Percentiles rank a stretch among this genome's conserved stretches.
These are phyloP conservation scores for Cryptosporidium bovis DNA, from an alignment of 169 alveolate species.

Conservation along the genomic window DNA sequence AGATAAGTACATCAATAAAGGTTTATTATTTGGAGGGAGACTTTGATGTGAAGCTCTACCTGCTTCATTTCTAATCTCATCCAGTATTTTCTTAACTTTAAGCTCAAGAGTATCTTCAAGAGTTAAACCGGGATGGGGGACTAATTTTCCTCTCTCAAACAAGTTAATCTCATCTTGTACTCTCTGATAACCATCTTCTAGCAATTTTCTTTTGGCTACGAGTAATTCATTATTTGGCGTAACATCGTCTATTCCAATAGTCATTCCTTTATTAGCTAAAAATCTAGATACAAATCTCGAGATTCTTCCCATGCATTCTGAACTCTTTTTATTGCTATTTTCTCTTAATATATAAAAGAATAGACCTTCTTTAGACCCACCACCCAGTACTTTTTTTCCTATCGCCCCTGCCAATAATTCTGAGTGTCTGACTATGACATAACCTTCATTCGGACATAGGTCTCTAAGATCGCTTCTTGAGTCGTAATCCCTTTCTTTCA, in stretches of 20 bases:
- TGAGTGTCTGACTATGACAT: conserved; percentile 93
- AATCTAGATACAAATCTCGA: conserved; percentile 95
- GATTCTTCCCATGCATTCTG: conserved; percentile 95
- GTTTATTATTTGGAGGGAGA: conserved; percentile 91
- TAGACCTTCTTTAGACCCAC: conserved; percentile 92
- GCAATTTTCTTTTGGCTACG: conserved; percentile 79
- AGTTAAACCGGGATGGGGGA: conserved; percentile 95
- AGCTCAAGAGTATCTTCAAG: conserved; percentile 95
- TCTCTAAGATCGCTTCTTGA: conserved; percentile 78
- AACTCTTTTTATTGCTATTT: conserved; percentile 90
- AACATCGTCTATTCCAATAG: conserved; percentile 99
- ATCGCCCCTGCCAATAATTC: conserved; percentile 96
- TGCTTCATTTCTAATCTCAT: conserved; percentile 92
- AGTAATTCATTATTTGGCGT: conserved; percentile 86
- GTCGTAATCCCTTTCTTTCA: conserved; percentile 89
- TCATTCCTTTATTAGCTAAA: conserved; percentile 95
- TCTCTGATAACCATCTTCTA: conserved; percentile 88
- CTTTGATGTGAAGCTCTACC: conserved; percentile 91
- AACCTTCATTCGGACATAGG: conserved; percentile 95
- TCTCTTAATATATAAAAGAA: conserved; percentile 93
- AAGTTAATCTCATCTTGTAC: conserved; percentile 88
- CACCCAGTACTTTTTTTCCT: conserved; percentile 89
- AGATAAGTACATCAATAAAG: conserved; percentile 95
- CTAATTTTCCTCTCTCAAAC: conserved; percentile 88
- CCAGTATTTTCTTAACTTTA: conserved; percentile 89